These are phyloP conservation scores for Tetrahymena borealis DNA, from an alignment of 73 alveolate genomes.

Conservation along the genomic window DNA sequence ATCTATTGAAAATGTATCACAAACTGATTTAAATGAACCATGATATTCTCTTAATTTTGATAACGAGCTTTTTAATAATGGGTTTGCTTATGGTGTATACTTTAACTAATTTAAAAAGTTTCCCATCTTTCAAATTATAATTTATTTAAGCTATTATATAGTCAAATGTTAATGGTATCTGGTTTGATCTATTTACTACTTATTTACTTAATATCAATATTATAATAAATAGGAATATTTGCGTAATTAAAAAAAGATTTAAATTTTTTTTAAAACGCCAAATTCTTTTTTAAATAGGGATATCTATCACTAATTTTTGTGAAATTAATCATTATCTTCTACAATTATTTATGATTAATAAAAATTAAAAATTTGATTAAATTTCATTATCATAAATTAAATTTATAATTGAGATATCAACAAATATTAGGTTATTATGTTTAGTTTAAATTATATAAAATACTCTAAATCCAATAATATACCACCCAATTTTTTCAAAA, in stretches of 20 bases:
- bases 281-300: neutral
- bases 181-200: neutral
- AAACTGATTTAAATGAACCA: constrained; percentile 87
- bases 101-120: constrained; percentile 19
- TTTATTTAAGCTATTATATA: neutral
- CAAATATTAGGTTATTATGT: too few relatives aligned
- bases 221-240: too few relatives aligned
- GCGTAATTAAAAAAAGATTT: neutral
- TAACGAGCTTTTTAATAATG: constrained; percentile 17
- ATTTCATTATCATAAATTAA: too few relatives aligned
- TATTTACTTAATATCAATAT: neutral
- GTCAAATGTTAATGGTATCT: neutral
- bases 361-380: too few relatives aligned
- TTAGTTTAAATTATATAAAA: too few relatives aligned
- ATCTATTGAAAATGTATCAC: constrained; percentile 91
- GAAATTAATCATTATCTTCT: neutral
- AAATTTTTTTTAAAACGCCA: neutral
- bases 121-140: constrained; percentile 8
- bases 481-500: too few relatives aligned
- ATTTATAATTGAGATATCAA: too few relatives aligned
- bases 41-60: constrained; percentile 83
- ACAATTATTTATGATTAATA: neutral
- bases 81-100: constrained; percentile 36
- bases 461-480: too few relatives aligned
- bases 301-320: too few relatives aligned